Base-by-base conservation (phyloP, 192 early-diverging fungal genomes). In the Pilaira anomala region DNA sequence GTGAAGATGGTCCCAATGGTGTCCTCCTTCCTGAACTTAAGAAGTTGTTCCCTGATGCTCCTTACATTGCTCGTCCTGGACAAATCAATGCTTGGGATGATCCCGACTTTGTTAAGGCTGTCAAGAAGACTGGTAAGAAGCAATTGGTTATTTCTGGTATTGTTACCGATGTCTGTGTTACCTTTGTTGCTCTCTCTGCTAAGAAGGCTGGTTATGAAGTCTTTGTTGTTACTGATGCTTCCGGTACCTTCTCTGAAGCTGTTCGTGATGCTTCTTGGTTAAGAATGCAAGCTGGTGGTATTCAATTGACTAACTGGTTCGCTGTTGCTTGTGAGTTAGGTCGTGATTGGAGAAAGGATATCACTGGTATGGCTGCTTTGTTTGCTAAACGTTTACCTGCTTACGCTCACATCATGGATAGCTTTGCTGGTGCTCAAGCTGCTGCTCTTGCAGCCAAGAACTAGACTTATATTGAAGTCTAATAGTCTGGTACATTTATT, bases 1-100 rank as follows among this genome's bases (percentile, higher is more conserved):
- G 61, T 19, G 62, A 63, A 56, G 60, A 69, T 49, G 67, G 67
- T 25, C 67, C 67, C 60, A 69, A 69, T 45, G 67, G 67, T 13
- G 61, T 52, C 13, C 41, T 69, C 16, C 28, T 69, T 30, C 59
- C 59, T 3, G 52, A 63, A 18, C 22, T 69, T 7, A 62, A 63
- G 30, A 48, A 60, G 9, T 64, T 69, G 67, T 69, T 69, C 53
- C 67, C 67, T 49, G 53, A 69, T 61, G 59, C 62, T 29, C 50
- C 60, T 45, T 52, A 63, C 30, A 63, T 69, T 52, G 26, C 67
- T 22, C 67, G 67, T 33, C 67, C 61, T 54, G 67, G 67, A 54
- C 61, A 69, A 63, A 62, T 69, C 67, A 69, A 69, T 56, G 67
- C 67, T 33, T 69, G 67, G 67, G 67, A 69, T 46, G 49, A 69